Conservation (phyloP, 208 protist genomes). For the Crithidia fasciculata region DNA sequence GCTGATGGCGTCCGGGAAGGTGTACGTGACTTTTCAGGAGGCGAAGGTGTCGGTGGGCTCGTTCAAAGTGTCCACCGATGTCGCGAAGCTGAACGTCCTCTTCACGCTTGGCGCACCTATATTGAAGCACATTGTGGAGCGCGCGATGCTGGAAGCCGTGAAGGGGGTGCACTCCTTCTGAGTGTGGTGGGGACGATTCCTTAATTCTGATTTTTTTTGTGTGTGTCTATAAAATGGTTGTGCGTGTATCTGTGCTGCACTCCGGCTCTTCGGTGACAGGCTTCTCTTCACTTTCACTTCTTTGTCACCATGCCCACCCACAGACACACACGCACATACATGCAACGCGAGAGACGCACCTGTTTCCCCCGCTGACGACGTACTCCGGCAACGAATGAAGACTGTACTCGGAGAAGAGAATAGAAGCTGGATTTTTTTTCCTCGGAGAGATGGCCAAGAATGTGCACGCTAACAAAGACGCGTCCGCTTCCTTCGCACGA, state of each 20-base stretch:
- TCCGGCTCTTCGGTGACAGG: too few relatives aligned
- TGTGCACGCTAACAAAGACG: too few relatives aligned
- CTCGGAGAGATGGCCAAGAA: too few relatives aligned
- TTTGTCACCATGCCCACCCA: too few relatives aligned
- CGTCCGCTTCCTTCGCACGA: too few relatives aligned
- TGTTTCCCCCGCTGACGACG: too few relatives aligned
- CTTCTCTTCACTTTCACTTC: too few relatives aligned
- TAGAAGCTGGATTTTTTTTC: too few relatives aligned
- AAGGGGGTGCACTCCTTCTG: slow-evolving; percentile 22
- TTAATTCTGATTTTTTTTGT: slow-evolving; percentile 8
- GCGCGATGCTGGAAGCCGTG: slow-evolving; percentile 14
- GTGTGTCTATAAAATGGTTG: slow-evolving; percentile 1
- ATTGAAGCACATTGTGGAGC: slow-evolving; percentile 46
- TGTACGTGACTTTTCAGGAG: slow-evolving; percentile 23
- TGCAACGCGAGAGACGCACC: too few relatives aligned
- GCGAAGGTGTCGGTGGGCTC: slow-evolving; percentile 43
- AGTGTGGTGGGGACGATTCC: not conserved
- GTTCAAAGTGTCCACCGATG: slow-evolving; percentile 50
- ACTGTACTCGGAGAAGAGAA: too few relatives aligned
- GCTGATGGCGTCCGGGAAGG: slow-evolving; percentile 34
- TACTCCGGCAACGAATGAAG: too few relatives aligned
- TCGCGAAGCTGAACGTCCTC: slow-evolving; percentile 51
- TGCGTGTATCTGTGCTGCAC: not conserved
- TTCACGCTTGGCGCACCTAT: slow-evolving; percentile 52
- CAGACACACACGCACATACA: too few relatives aligned